Base-by-base conservation (phyloP, 2,329 filamentous ascomycete species). In the Acarospora socialis region DNA sequence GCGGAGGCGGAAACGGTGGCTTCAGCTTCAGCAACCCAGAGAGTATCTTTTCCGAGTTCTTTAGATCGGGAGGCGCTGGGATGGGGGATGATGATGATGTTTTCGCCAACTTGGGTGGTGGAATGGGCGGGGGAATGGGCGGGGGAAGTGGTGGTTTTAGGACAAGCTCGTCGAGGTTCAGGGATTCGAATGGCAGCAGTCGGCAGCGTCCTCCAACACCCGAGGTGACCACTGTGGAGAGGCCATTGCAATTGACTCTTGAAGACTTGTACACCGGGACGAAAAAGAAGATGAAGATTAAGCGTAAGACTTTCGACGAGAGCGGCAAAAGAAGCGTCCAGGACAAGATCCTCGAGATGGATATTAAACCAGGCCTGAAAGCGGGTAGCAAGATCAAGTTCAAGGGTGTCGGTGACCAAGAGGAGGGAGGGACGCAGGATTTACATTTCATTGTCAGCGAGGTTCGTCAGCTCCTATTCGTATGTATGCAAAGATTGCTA, bases 321-420 rank as follows among this genome's bases (percentile, higher is more conserved):
- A 76, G 68, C 1, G 83, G 83, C 36, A 93, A 92, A 63, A 75
- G 84, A 46, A 81, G 73, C 25, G 79, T 77, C 3, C 81, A 86
- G 38, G 90, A 98, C 47, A 81, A 86, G 49, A 82, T 94, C 12
- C 63, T 98, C 18, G 84, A 92, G 51, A 87, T 95, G 32, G 83
- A 84, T 28, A 93, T 98, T 60, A 95, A 94, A 61, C 77, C 83
- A 4, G 90, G 90, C 37, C 61, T 95, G 57, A 94, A 95, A 61
- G 86, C 92, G 46, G 90, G 90, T 18, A 92, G 82, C 50, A 98
- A 95, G 67, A 93, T 98, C 58, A 94, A 94, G 60, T 98, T 93
- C 53, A 81, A 81, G 50, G 84, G 87, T 24, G 86, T 98, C n/a
- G 90, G 90, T 7, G 90, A 98, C 56, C 86, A 95, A 54, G 80